Evolutionary conservation across 371 early-diverging fungal species (phyloP).

Genomic region (Mucor lusitanicus): DNA sequence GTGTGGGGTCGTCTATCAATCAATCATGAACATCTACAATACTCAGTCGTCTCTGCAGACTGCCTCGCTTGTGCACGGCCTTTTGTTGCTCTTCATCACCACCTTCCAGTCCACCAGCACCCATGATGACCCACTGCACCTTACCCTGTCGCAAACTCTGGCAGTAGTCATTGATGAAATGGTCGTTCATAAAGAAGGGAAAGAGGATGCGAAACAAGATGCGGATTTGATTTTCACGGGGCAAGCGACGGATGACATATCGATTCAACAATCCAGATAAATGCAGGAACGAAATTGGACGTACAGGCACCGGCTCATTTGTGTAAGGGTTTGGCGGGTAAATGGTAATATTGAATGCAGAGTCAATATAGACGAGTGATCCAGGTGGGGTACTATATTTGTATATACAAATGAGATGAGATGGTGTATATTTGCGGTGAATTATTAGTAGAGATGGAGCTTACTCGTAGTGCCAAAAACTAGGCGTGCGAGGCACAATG

Average conservation of each 20-base stretch:
- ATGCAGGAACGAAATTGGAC: slow-evolving; percentile 60
- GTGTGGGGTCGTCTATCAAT: neutral
- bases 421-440: neutral
- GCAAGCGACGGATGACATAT: slow-evolving; percentile 52
- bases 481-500: slow-evolving; percentile 25
- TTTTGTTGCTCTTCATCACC: slow-evolving; percentile 18
- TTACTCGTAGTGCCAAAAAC: slow-evolving; percentile 22
- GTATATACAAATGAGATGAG: neutral
- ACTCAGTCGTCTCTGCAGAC: slow-evolving; percentile 14
- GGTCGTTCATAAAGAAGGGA: slow-evolving; percentile 64
- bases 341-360: slow-evolving; percentile 51
- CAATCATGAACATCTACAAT: slow-evolving; percentile 24
- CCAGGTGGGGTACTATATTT: slow-evolving; percentile 55
- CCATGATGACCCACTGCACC: slow-evolving; percentile 46
- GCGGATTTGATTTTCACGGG: slow-evolving; percentile 51
- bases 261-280: slow-evolving; percentile 58
- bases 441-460: neutral
- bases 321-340: slow-evolving; percentile 64
- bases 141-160: slow-evolving; percentile 52
- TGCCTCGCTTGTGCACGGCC: neutral
- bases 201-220: slow-evolving; percentile 53
- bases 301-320: slow-evolving; percentile 57
- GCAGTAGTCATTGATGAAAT: slow-evolving; percentile 61
- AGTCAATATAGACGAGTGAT: slow-evolving; percentile 61
- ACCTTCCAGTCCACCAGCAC: slow-evolving; percentile 33